A percentile compares a stretch with the other conserved stretches of the same genome.
phyloP scores from a whole-genome alignment of 169 alveolate species.

The Eimeria sp. region DNA sequence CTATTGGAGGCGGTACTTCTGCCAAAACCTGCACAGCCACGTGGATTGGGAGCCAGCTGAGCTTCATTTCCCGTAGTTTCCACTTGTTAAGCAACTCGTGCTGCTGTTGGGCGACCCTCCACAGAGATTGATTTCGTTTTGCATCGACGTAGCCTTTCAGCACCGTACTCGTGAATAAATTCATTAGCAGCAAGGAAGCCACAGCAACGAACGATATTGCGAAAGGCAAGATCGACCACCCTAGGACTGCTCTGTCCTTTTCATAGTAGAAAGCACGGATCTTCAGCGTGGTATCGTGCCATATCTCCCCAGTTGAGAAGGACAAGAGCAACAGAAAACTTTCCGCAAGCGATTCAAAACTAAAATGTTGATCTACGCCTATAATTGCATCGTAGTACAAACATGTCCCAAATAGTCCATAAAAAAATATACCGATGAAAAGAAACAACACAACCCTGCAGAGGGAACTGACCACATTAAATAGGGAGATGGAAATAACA shows the following conservation, averaged over 20 bases:
- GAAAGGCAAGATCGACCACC: slow-evolving; percentile 21
- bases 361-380: slow-evolving; percentile 6
- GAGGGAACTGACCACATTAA: slow-evolving; percentile 44
- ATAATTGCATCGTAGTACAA: slow-evolving; percentile 58
- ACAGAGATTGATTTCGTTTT: slow-evolving; percentile 59
- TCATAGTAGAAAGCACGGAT: slow-evolving; percentile 45
- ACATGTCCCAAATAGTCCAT: slow-evolving; percentile 71
- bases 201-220: slow-evolving; percentile 56
- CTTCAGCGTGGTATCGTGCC: slow-evolving; percentile 76
- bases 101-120: slow-evolving; percentile 78
- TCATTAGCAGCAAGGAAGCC: slow-evolving; percentile 72
- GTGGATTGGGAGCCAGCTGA: slow-evolving; percentile 72
- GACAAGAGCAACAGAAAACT: slow-evolving; percentile 56
- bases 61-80: slow-evolving; percentile 72
- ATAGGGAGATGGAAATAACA: slow-evolving; percentile 32
- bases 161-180: slow-evolving; percentile 76
- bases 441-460: slow-evolving; percentile 43
- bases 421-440: slow-evolving; percentile 24
- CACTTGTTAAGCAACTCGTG: slow-evolving; percentile 64
- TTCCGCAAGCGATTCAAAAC: slow-evolving; percentile 23
- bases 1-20: slow-evolving; percentile 58
- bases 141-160: slow-evolving; percentile 80
- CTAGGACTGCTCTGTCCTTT: background rate
- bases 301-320: slow-evolving; percentile 77
- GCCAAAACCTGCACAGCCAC: slow-evolving; percentile 51